These are phyloP conservation scores for Cyberlindnera bimundalis DNA, from an alignment of 805 yeast genomes.

Conservation along the genomic window DNA sequence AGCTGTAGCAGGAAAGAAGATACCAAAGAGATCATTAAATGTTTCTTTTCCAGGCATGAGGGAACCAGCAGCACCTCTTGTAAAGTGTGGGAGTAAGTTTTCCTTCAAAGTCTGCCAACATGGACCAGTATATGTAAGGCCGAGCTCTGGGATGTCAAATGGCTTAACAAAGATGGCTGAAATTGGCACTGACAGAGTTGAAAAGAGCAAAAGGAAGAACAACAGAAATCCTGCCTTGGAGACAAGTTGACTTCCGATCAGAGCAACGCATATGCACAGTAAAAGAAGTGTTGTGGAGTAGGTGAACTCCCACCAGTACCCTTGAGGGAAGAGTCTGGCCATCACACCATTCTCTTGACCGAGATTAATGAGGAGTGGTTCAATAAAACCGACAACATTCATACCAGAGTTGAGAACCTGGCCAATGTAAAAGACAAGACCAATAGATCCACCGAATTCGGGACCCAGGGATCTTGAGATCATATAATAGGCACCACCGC, in stretches of 20 bases:
- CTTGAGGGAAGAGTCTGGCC: conserved; percentile 57
- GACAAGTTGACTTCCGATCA: conserved; percentile 78
- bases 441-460: conserved; percentile 97
- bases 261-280: conserved; percentile 68
- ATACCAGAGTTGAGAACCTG: conserved; percentile 89
- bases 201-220: conserved; percentile 59
- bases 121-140: conserved; percentile 64
- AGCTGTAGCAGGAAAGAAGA: conserved; percentile 97
- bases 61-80: conserved; percentile 92
- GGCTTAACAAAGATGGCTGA: conserved; percentile 68
- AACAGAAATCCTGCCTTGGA: conserved; percentile 77
- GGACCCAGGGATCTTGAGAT: conserved; percentile 93
- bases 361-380: conserved; percentile 81
- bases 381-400: conserved; percentile 94
- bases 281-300: conserved; percentile 73
- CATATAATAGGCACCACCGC: conserved; percentile 99
- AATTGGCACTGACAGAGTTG: conserved; percentile 80
- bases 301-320: conserved; percentile 60
- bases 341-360: conserved; percentile 59
- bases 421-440: conserved; percentile 90
- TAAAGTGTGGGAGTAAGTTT: conserved; percentile 76
- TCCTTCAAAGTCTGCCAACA: conserved; percentile 60
- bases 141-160: conserved; percentile 50
- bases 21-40: conserved; percentile 84
- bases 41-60: conserved; percentile 59